Evolutionary conservation across 2,329 filamentous ascomycete genomes (phyloP).

Genomic region (Phyllosticta ampelicida): DNA sequence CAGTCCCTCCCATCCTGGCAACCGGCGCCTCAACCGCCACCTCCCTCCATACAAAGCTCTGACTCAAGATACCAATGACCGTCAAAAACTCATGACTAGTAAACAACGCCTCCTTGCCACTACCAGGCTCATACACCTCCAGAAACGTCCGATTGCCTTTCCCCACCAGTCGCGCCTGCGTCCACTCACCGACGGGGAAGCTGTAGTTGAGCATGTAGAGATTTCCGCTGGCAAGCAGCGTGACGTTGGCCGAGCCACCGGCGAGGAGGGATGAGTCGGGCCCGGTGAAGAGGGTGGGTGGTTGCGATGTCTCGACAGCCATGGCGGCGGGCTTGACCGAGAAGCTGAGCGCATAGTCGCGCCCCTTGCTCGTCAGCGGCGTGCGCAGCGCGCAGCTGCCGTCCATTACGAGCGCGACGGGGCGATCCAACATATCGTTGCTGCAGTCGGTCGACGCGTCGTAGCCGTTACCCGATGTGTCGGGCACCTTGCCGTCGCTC

Average conservation of each 20-base stretch:
- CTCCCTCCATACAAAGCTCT: constrained; percentile 31
- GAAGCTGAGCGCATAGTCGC: constrained; percentile 45
- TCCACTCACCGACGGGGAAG: constrained; percentile 29
- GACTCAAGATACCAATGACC: constrained; percentile 34
- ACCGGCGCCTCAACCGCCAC: constrained; percentile 39
- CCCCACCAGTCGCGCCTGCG: constrained; percentile 25
- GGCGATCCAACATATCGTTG: neutral
- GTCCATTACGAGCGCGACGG: constrained; percentile 15
- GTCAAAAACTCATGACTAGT: constrained; percentile 29
- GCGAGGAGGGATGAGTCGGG: constrained; percentile 32
- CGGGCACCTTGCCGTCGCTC: constrained; percentile 15
- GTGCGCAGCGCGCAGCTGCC: constrained; percentile 35
- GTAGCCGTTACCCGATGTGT: constrained; percentile 33
- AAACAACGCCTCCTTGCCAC: constrained; percentile 17
- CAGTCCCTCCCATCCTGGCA: constrained; percentile 26
- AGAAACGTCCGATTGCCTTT: constrained; percentile 28
- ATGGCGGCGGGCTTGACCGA: constrained; percentile 23
- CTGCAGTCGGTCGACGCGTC: constrained; percentile 21
- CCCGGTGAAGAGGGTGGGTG: constrained; percentile 28
- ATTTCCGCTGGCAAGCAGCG: constrained; percentile 29
- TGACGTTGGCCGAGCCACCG: constrained; percentile 21
- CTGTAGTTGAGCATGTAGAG: constrained; percentile 32
- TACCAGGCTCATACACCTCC: constrained; percentile 14
- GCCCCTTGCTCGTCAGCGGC: constrained; percentile 43
- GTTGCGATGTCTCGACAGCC: constrained; percentile 18